A percentile compares a stretch with the other conserved stretches of the same genome.
Evolutionary conservation across 768 basidiomycete species (phyloP).

Genomic region (Asterophora parasitica): DNA sequence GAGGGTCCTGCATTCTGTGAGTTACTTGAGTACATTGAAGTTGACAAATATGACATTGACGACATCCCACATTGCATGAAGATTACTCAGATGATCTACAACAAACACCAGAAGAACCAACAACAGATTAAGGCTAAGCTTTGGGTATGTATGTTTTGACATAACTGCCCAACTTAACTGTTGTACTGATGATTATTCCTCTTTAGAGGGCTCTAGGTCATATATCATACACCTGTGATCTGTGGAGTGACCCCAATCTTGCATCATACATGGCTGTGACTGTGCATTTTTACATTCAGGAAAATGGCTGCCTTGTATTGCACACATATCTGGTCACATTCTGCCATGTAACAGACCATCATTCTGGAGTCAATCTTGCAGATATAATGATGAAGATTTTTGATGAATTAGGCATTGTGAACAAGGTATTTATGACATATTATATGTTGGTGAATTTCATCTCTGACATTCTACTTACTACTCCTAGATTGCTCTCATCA

Average conservation of each 20-base stretch:
- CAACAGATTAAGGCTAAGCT: slow-evolving; percentile 19
- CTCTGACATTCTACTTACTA: neutral
- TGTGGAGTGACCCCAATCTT: slow-evolving; percentile 28
- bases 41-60: slow-evolving; percentile 16
- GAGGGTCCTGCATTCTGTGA: slow-evolving; percentile 29
- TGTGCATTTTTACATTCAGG: slow-evolving; percentile 22
- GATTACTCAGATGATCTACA: slow-evolving; percentile 24
- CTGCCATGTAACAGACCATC: slow-evolving; percentile 23
- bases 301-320: slow-evolving; percentile 18
- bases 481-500: slow-evolving; percentile 22
- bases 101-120: slow-evolving; percentile 19
- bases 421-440: slow-evolving; percentile 15
- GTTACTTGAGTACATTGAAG: slow-evolving; percentile 25
- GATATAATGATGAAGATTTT: slow-evolving; percentile 20
- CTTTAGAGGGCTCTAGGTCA: slow-evolving; percentile 23
- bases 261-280: slow-evolving; percentile 27
- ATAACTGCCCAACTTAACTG: too few species aligned
- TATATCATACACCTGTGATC: slow-evolving; percentile 28
- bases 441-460: neutral
- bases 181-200: slow-evolving; percentile 2
- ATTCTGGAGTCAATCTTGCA: slow-evolving; percentile 25
- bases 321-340: slow-evolving; percentile 26
- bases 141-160: slow-evolving; percentile 15
- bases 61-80: slow-evolving; percentile 33
- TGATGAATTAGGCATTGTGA: slow-evolving; percentile 17